A percentile compares a stretch with the other conserved stretches of the same genome.
phyloP scores from a whole-genome alignment of 768 basidiomycete species.

The Suillus decipiens region DNA sequence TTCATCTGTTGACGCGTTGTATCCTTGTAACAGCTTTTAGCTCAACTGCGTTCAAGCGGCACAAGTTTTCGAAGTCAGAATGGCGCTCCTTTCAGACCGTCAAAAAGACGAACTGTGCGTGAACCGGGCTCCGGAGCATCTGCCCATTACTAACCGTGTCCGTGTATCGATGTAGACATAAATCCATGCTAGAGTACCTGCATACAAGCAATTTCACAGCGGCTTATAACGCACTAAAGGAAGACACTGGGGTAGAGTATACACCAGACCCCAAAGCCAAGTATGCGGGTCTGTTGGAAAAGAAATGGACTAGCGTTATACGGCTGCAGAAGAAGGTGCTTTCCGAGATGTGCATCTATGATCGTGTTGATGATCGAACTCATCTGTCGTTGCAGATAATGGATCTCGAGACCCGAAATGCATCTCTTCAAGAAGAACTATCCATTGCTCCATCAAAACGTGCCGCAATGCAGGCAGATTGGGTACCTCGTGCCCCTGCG shows the following conservation, averaged over 20 bases:
- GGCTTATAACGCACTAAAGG: slow-evolving; percentile 61
- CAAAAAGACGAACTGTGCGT: slow-evolving; percentile 51
- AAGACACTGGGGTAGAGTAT: slow-evolving; percentile 59
- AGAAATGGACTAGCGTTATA: slow-evolving; percentile 98
- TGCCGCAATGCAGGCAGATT: slow-evolving; percentile 71
- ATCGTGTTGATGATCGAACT: slow-evolving; percentile 14
- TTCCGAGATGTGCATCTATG: slow-evolving; percentile 11
- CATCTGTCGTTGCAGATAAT: slow-evolving; percentile 64
- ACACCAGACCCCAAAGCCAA: slow-evolving; percentile 85
- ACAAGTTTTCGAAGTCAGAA: slow-evolving; percentile 20
- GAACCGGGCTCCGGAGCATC: slow-evolving; percentile 9
- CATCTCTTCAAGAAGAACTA: slow-evolving; percentile 74
- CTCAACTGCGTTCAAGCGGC: slow-evolving; percentile 12
- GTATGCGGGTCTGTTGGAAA: slow-evolving; percentile 85
- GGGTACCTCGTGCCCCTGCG: slow-evolving; percentile 87
- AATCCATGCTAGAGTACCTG: slow-evolving; percentile 80
- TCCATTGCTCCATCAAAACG: slow-evolving; percentile 49
- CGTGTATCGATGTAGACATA: slow-evolving; percentile 53
- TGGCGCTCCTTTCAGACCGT: slow-evolving; percentile 47
- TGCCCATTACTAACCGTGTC: slow-evolving; percentile 17
- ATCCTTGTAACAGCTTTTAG: slow-evolving; percentile 10
- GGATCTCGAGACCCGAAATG: slow-evolving; percentile 87
- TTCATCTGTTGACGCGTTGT: slow-evolving; percentile 18
- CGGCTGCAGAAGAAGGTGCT: slow-evolving; percentile 91
- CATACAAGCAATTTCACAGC: slow-evolving; percentile 63